Evolutionary conservation across 257 asterid species (phyloP).

Genomic region (Primulina eburnea): DNA sequence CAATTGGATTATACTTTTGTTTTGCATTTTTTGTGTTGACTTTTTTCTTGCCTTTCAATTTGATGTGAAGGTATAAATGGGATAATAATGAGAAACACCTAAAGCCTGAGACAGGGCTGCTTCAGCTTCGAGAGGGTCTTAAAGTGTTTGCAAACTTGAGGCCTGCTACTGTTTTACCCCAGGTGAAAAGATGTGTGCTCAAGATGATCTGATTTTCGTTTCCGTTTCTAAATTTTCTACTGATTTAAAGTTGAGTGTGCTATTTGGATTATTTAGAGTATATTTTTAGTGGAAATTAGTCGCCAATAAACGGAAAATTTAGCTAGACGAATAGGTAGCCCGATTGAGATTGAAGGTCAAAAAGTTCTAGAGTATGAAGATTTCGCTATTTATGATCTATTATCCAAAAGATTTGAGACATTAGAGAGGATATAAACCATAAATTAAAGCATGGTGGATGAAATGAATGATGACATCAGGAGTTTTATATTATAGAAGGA

Average conservation of each 20-base stretch:
- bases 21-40: background rate
- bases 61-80: constrained; percentile 78
- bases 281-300: background rate
- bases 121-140: constrained; percentile 90
- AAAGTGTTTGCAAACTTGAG: constrained; percentile 96
- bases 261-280: background rate
- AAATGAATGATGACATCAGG: too few relatives aligned
- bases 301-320: too few relatives aligned
- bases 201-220: constrained; percentile 17
- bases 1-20: background rate
- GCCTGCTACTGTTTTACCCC: constrained; percentile 92
- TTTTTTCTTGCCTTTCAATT: background rate
- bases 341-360: too few relatives aligned
- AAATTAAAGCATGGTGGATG: too few relatives aligned
- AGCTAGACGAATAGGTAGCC: too few relatives aligned
- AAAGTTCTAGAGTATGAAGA: too few relatives aligned
- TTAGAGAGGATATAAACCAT: too few relatives aligned
- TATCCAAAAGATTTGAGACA: too few relatives aligned
- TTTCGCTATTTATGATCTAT: too few relatives aligned
- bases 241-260: constrained; percentile 3
- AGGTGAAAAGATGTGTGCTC: constrained; percentile 41
- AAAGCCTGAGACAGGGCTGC: constrained; percentile 98
- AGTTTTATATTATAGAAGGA: too few relatives aligned
- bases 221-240: constrained; percentile 10
- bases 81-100: constrained; percentile 90